Conservation (phyloP, 306 rosid species). For the Vicia faba region DNA sequence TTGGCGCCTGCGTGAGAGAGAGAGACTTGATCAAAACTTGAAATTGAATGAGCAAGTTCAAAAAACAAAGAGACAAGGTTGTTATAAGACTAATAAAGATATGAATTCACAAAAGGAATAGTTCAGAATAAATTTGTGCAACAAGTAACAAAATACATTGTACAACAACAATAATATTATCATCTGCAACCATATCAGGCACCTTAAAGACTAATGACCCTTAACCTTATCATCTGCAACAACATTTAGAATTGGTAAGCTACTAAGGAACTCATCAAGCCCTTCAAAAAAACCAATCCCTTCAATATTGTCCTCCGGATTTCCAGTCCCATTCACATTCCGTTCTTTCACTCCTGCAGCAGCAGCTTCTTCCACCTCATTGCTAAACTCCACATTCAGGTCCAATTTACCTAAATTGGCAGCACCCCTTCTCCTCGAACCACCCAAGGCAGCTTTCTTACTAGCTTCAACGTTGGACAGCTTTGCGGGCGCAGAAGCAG, state of each 20-base stretch:
- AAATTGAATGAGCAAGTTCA: constrained; percentile 20
- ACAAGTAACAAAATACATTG: constrained; percentile 40
- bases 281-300: constrained; percentile 93
- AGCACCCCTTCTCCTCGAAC: constrained; percentile 63
- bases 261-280: constrained; percentile 88
- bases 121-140: constrained; percentile 21
- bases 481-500: constrained; percentile 2
- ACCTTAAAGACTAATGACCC: constrained; percentile 51
- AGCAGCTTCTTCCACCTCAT: constrained; percentile 83
- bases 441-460: constrained; percentile 42
- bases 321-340: constrained; percentile 44
- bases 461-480: constrained; percentile 42
- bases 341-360: constrained; percentile 37
- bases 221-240: constrained; percentile 86
- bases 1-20: not conserved
- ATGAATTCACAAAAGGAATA: constrained; percentile 31
- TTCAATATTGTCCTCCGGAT: constrained; percentile 81
- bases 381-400: constrained; percentile 95
- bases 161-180: constrained; percentile 42
- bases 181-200: too few relatives aligned
- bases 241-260: constrained; percentile 87
- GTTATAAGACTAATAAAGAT: constrained; percentile 28
- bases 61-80: constrained; percentile 31
- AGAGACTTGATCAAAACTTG: not conserved
- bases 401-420: constrained; percentile 80